A percentile compares a stretch with the other conserved stretches of the same genome.
Conservation (phyloP, 768 basidiomycete species). For the Dacryopinax primogenitus region DNA sequence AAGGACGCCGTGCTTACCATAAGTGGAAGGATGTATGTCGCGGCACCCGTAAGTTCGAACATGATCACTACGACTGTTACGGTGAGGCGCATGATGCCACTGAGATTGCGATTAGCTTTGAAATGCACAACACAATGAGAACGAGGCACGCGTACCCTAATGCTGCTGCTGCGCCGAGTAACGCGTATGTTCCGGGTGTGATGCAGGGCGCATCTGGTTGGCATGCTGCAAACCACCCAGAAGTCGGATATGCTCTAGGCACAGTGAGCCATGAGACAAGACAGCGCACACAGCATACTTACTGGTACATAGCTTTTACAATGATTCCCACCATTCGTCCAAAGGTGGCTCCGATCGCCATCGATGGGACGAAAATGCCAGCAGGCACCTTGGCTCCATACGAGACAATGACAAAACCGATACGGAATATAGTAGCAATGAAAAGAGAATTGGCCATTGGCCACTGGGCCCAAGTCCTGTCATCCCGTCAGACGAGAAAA, state of each 20-base stretch:
- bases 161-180: constrained; percentile 91
- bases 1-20: constrained; percentile 53
- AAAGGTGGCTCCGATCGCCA: constrained; percentile 96
- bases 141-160: constrained; percentile 78
- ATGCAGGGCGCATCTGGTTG: constrained; percentile 89
- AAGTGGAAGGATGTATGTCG: constrained; percentile 93
- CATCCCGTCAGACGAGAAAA: background rate
- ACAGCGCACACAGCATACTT: constrained; percentile 17
- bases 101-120: too few relatives aligned
- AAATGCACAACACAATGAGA: too few relatives aligned
- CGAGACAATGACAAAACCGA: constrained; percentile 72
- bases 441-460: constrained; percentile 84
- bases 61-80: constrained; percentile 98
- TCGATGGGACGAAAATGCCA: constrained; percentile 96
- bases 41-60: constrained; percentile 94
- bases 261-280: constrained; percentile 10
- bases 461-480: constrained; percentile 83
- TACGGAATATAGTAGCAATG: constrained; percentile 80
- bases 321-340: constrained; percentile 95
- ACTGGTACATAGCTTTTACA: constrained; percentile 86
- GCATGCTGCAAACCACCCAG: constrained; percentile 82
- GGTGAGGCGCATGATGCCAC: constrained; percentile 93
- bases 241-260: constrained; percentile 63
- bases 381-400: constrained; percentile 96
- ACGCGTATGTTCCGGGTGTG: constrained; percentile 95